Conservation (phyloP, 2,329 filamentous ascomycete species). For the Penicillium sp. region DNA sequence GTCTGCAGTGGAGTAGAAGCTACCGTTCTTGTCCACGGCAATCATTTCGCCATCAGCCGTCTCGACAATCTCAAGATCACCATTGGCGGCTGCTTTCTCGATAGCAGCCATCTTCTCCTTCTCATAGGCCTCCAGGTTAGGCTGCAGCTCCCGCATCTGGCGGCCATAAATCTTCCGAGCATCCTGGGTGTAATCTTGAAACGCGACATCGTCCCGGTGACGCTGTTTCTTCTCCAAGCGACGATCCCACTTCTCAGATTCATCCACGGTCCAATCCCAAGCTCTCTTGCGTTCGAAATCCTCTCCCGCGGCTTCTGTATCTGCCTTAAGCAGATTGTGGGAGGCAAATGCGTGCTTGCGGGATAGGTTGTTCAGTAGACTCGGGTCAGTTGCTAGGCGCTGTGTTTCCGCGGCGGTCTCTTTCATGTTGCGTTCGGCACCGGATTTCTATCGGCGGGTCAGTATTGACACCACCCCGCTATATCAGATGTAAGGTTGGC, state of each 20-base stretch:
- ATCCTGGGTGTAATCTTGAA: slow-evolving; percentile 86
- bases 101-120: slow-evolving; percentile 83
- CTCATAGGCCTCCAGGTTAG: slow-evolving; percentile 83
- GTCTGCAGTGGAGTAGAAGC: slow-evolving; percentile 88
- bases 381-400: slow-evolving; percentile 75
- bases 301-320: slow-evolving; percentile 80
- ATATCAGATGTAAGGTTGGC: slow-evolving; percentile 20
- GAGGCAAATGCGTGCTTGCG: slow-evolving; percentile 85
- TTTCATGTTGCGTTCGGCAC: slow-evolving; percentile 67
- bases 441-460: slow-evolving; percentile 43
- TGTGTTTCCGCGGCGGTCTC: slow-evolving; percentile 84
- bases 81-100: slow-evolving; percentile 80
- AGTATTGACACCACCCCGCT: slow-evolving; percentile 15
- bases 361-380: slow-evolving; percentile 75
- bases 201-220: slow-evolving; percentile 82
- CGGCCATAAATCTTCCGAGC: slow-evolving; percentile 92
- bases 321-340: slow-evolving; percentile 91
- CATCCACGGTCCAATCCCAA: slow-evolving; percentile 98
- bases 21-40: slow-evolving; percentile 87
- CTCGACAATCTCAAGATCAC: slow-evolving; percentile 90
- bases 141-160: slow-evolving; percentile 76
- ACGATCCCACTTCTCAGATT: slow-evolving; percentile 92
- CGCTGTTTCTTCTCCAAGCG: slow-evolving; percentile 82
- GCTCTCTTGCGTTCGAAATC: slow-evolving; percentile 98
- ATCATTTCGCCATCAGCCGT: slow-evolving; percentile 94